Percentiles rank a stretch among this genome's conserved stretches.
These are phyloP conservation scores for Cladosporium oxysporum DNA, from an alignment of 2,329 filamentous ascomycete species.

Conservation along the genomic window DNA sequence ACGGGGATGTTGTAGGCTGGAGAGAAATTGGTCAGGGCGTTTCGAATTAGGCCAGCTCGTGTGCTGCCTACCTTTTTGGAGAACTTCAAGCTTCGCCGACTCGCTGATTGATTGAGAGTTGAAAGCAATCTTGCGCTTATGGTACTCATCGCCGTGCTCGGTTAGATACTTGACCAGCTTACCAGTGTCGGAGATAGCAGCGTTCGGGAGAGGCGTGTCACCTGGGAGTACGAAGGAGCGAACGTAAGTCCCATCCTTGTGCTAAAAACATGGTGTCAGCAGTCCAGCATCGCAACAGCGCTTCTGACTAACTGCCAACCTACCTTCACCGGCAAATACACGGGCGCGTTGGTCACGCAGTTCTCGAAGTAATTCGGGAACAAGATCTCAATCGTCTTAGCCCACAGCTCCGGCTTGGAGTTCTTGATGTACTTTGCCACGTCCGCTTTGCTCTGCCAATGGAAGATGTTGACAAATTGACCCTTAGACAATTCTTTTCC, in stretches of 20 bases:
- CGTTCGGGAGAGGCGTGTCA: slow-evolving; percentile 7
- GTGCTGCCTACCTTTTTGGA: not conserved
- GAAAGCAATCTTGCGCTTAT: slow-evolving; percentile 7
- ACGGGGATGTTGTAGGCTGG: slow-evolving; percentile 17
- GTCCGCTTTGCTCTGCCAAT: slow-evolving; percentile 19
- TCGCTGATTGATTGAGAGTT: slow-evolving; percentile 15
- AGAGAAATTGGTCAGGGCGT: not conserved
- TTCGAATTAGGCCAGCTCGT: not conserved
- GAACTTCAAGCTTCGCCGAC: not conserved
- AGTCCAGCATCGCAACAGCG: not conserved
- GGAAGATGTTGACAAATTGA: slow-evolving; percentile 11
- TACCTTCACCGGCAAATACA: slow-evolving; percentile 11
- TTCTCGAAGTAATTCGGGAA: slow-evolving; percentile 19
- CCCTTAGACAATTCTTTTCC: slow-evolving; percentile 7
- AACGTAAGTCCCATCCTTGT: slow-evolving; percentile 10
- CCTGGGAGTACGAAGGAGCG: slow-evolving; percentile 6
- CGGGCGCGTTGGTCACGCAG: slow-evolving; percentile 6
- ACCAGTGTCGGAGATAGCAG: slow-evolving; percentile 12
- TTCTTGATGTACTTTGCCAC: slow-evolving; percentile 4
- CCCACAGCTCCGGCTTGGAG: not conserved
- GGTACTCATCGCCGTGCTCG: slow-evolving; percentile 3
- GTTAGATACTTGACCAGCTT: slow-evolving; percentile 16
- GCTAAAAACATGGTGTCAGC: not conserved
- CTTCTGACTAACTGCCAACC: not conserved
- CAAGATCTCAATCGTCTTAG: slow-evolving; percentile 14